A percentile compares a stretch with the other conserved stretches of the same genome.
These are phyloP conservation scores for Fusarium sp. DNA, from an alignment of 2,329 filamentous ascomycete species.

Conservation along the genomic window DNA sequence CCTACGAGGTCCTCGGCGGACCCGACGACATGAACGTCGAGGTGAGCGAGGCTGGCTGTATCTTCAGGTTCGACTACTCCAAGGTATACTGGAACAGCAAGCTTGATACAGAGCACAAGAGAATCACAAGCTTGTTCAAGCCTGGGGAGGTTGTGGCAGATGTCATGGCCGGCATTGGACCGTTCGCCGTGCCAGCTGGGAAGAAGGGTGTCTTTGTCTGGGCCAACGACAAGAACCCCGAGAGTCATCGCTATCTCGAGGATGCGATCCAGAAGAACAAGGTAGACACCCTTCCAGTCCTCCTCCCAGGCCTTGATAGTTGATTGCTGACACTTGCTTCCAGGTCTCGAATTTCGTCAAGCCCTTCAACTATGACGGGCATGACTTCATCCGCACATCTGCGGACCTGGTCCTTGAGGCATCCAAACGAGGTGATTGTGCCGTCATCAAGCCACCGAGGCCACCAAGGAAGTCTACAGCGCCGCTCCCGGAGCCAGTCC, in stretches of 20 bases:
- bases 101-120: constrained; percentile 87
- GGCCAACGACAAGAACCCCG: constrained; percentile 97
- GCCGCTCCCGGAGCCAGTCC: constrained; percentile 51
- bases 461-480: constrained; percentile 53
- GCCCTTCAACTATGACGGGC: constrained; percentile 85
- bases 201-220: constrained; percentile 92
- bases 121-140: constrained; percentile 80
- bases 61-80: constrained; percentile 93
- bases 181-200: constrained; percentile 91
- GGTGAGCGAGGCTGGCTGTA: constrained; percentile 83
- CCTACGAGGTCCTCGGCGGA: constrained; percentile 89
- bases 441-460: constrained; percentile 59
- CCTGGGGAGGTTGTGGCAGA: constrained; percentile 93
- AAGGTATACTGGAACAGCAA: constrained; percentile 99
- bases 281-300: constrained; percentile 57
- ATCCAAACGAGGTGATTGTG: constrained; percentile 63
- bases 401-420: constrained; percentile 70
- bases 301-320: neutral
- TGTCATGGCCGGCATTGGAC: constrained; percentile 97
- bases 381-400: constrained; percentile 80
- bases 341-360: constrained; percentile 76
- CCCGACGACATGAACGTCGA: constrained; percentile 86
- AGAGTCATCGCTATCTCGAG: constrained; percentile 79
- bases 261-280: constrained; percentile 83
- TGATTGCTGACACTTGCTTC: constrained; percentile 15